Conservation (phyloP, 1,284 basidiomycete genomes). For the Marasmius oreades region DNA sequence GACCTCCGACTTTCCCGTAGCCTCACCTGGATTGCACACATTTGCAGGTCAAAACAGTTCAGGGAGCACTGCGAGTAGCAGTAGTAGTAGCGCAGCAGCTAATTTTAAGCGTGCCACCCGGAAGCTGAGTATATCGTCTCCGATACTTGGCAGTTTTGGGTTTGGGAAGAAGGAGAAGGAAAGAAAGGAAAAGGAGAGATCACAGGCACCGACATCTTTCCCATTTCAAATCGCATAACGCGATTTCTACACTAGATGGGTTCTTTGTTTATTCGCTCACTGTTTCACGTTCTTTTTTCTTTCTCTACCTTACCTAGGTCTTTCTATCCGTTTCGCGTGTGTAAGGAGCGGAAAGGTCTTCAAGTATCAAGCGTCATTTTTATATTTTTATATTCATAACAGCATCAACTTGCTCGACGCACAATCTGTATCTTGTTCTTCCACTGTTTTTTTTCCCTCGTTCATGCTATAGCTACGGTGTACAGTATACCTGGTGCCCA, state of each 20-base stretch:
- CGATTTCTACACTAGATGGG: background rate
- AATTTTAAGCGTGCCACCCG: conserved; percentile 46
- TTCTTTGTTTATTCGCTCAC: background rate
- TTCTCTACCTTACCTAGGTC: background rate
- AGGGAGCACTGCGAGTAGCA: conserved; percentile 20
- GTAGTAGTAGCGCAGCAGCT: conserved; percentile 15
- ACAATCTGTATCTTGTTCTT: background rate
- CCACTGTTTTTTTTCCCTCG: background rate
- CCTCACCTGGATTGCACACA: conserved; percentile 12
- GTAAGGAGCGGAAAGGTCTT: too few relatives aligned
- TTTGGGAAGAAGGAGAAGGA: conserved; percentile 47
- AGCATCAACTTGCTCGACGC: too few relatives aligned
- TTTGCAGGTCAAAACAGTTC: conserved; percentile 26
- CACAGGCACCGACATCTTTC: background rate
- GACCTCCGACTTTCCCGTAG: background rate
- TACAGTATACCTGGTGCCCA: background rate
- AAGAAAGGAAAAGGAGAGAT: conserved; percentile 19
- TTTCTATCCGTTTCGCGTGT: background rate
- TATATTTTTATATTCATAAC: too few relatives aligned
- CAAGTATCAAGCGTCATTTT: too few relatives aligned
- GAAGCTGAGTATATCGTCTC: conserved; percentile 66
- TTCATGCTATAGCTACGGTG: conserved; percentile 3
- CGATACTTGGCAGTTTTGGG: conserved; percentile 44
- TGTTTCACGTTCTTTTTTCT: background rate
- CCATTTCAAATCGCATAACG: background rate